Evolutionary conservation across 805 yeast genomes (phyloP).

Genomic region (Cyberlindnera samutprakarnensis): DNA sequence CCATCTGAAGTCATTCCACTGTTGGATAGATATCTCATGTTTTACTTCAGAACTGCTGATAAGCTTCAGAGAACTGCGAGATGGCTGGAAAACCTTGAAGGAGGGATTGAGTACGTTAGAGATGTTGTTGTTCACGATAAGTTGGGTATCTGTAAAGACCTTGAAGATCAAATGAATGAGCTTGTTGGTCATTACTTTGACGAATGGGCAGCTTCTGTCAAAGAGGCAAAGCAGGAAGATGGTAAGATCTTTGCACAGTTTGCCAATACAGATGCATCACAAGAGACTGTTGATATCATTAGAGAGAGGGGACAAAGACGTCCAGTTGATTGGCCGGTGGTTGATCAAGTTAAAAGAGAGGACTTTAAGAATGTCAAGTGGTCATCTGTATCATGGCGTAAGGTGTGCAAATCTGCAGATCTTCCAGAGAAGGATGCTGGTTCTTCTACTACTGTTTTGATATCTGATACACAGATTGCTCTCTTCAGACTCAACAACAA

Average conservation of each 20-base stretch:
- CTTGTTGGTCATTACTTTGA: slow-evolving; percentile 28
- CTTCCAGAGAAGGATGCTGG: slow-evolving; percentile 25
- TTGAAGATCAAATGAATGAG: slow-evolving; percentile 27
- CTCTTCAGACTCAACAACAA: slow-evolving; percentile 26
- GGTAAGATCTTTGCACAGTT: slow-evolving; percentile 25
- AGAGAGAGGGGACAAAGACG: slow-evolving; percentile 30
- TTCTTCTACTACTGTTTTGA: slow-evolving; percentile 24
- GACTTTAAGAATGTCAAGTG: slow-evolving; percentile 26
- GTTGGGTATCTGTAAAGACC: slow-evolving; percentile 27
- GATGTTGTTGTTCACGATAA: slow-evolving; percentile 29
- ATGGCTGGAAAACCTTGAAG: slow-evolving; percentile 29
- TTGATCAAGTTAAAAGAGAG: slow-evolving; percentile 16
- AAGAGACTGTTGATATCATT: slow-evolving; percentile 27
- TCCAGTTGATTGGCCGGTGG: slow-evolving; percentile 29
- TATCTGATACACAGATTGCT: slow-evolving; percentile 31
- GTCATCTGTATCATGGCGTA: slow-evolving; percentile 26
- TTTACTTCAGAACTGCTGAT: slow-evolving; percentile 31
- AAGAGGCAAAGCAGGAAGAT: slow-evolving; percentile 14
- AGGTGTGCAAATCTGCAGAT: slow-evolving; percentile 21
- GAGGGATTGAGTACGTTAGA: slow-evolving; percentile 29
- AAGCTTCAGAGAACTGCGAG: slow-evolving; percentile 31
- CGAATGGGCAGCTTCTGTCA: slow-evolving; percentile 27
- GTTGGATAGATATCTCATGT: slow-evolving; percentile 31
- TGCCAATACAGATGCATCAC: slow-evolving; percentile 23
- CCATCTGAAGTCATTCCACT: slow-evolving; percentile 31